Percentiles rank a stretch among this genome's conserved stretches.
phyloP scores from a whole-genome alignment of 495 filamentous ascomycete species.

The Podospora bellae-mahoneyi region DNA sequence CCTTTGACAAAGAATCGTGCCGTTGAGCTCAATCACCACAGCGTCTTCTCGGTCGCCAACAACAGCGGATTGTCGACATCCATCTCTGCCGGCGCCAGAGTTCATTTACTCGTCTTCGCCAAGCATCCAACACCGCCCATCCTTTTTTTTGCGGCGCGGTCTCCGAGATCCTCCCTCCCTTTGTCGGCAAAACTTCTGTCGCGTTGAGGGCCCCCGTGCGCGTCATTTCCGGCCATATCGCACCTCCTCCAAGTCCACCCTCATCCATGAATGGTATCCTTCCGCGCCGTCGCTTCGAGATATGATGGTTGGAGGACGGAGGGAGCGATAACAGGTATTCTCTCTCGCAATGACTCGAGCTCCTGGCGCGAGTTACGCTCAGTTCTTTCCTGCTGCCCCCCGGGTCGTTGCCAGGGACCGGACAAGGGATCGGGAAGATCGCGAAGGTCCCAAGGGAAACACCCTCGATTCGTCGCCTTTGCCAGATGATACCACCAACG shows the following conservation, averaged over 20 bases:
- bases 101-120: not conserved
- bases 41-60: not conserved
- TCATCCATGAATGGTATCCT: conserved; percentile 42
- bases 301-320: conserved; percentile 54
- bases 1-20: conserved; percentile 17
- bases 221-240: conserved; percentile 23
- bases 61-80: not conserved
- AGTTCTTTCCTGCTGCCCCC: conserved; percentile 87
- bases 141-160: conserved; percentile 13
- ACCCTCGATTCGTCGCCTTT: not conserved
- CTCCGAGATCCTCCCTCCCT: not conserved
- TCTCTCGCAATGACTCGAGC: conserved; percentile 70
- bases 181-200: conserved; percentile 17
- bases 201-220: conserved; percentile 22
- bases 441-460: conserved; percentile 41
- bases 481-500: conserved; percentile 21
- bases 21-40: conserved; percentile 5
- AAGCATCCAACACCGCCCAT: not conserved
- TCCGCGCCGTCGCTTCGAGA: conserved; percentile 40
- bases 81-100: not conserved
- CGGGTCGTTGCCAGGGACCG: conserved; percentile 50
- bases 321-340: conserved; percentile 45
- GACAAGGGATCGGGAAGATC: conserved; percentile 55
- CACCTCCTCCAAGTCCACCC: conserved; percentile 13
- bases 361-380: conserved; percentile 73